phyloP scores from a whole-genome alignment of 2,329 filamentous ascomycete species.

The Ophiostoma triangulosporum region DNA sequence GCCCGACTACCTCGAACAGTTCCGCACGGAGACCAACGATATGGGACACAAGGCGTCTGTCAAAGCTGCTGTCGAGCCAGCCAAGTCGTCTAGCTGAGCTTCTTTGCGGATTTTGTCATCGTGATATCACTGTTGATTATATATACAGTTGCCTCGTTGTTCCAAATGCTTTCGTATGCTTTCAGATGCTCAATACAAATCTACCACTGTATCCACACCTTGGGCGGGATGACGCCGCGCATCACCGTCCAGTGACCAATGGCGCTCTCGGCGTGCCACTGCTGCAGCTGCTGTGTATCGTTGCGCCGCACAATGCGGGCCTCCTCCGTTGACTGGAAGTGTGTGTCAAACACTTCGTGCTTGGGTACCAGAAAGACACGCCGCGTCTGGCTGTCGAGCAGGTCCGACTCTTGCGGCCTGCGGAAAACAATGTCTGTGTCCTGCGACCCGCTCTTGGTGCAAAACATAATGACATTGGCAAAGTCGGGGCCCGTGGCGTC shows the following conservation, averaged over 20 bases:
- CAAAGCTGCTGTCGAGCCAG: conserved; percentile 13
- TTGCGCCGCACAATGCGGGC: conserved; percentile 45
- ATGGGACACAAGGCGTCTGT: conserved; percentile 15
- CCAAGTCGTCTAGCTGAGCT: background rate
- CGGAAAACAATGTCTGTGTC: conserved; percentile 40
- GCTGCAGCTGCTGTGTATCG: conserved; percentile 51
- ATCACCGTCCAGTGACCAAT: conserved; percentile 85
- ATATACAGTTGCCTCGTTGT: too few relatives aligned
- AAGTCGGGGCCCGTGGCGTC: conserved; percentile 52
- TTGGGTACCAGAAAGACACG: conserved; percentile 57
- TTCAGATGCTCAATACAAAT: background rate
- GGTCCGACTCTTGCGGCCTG: conserved; percentile 48
- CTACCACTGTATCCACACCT: conserved; percentile 80
- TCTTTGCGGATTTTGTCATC: background rate
- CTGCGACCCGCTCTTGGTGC: conserved; percentile 49
- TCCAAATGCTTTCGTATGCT: background rate
- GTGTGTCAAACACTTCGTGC: conserved; percentile 48
- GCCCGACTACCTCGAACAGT: conserved; percentile 45
- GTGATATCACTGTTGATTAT: background rate
- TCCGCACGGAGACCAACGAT: conserved; percentile 25
- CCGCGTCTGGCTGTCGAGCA: conserved; percentile 57
- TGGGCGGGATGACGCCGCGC: conserved; percentile 63
- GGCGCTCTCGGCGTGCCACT: conserved; percentile 64
- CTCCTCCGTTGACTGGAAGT: conserved; percentile 32
- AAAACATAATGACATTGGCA: conserved; percentile 94